A percentile compares a stretch with the other conserved stretches of the same genome.
These are phyloP conservation scores for Xylariaceae sp. DNA, from an alignment of 2,329 filamentous ascomycete species.

Conservation along the genomic window DNA sequence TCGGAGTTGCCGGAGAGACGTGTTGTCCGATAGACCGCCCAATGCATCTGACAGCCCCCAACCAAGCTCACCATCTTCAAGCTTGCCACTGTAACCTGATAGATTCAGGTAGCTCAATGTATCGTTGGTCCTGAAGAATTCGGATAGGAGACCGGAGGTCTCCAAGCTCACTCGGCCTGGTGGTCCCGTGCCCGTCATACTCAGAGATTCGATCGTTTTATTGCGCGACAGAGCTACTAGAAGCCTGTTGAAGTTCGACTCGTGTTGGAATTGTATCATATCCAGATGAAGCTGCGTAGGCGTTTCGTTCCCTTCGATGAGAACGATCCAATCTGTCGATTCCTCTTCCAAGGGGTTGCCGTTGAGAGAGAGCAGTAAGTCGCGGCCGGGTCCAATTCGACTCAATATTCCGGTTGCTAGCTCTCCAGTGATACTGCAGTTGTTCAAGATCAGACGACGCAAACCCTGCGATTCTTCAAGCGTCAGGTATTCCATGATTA, in stretches of 20 bases:
- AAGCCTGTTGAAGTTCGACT: conserved; percentile 47
- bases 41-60: conserved; percentile 48
- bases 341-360: conserved; percentile 50
- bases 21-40: conserved; percentile 42
- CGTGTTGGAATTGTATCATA: conserved; percentile 53
- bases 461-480: conserved; percentile 38
- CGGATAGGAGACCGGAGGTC: conserved; percentile 45
- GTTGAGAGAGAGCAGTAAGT: conserved; percentile 45
- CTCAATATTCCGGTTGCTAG: conserved; percentile 48
- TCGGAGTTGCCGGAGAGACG: conserved; percentile 44
- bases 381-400: conserved; percentile 44
- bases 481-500: conserved; percentile 44
- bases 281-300: conserved; percentile 48
- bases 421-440: conserved; percentile 47
- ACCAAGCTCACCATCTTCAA: conserved; percentile 53
- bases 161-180: conserved; percentile 42
- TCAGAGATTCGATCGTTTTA: conserved; percentile 47
- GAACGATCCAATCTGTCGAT: conserved; percentile 45
- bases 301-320: conserved; percentile 43
- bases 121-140: conserved; percentile 47
- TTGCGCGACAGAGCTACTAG: conserved; percentile 47
- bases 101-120: conserved; percentile 51
- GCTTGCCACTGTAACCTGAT: conserved; percentile 52
- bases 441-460: conserved; percentile 44
- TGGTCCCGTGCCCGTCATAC: conserved; percentile 49